Base-by-base conservation (phyloP, 352 stramenopile genomes). In the Saprolegnia parasitica region DNA sequence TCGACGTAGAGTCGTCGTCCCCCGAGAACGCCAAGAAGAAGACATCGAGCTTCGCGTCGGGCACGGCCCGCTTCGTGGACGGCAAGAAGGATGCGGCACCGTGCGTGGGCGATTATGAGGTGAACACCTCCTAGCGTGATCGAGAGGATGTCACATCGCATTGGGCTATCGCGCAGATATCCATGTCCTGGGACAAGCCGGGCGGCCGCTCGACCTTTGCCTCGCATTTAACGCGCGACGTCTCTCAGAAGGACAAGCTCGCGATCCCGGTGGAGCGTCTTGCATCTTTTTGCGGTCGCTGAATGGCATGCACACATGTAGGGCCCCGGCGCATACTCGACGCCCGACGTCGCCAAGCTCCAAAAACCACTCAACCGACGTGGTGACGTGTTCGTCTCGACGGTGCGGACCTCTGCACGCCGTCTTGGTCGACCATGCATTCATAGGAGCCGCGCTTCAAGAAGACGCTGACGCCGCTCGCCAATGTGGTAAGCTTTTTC, bases 101-200 rank as follows among this genome's bases (percentile, higher is more conserved):
- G 1, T 90, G 81, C 0, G 83, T 83, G 20, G 85, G 85, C 1
- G 85, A 89, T 70, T 93, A 93, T 40, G 81, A 92, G 76, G 84
- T 87, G 47, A 8, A 23, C 37, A n/a, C 47, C 39, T 40, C 39
- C 54, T 60, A 42, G 26, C 20, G 13, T 18, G 13, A 60, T 35
- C n/a, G 26, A n/a, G 9, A 46, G 8, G 29, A 45, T 13, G 23
- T 6, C 23, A 4, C 21, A 35, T 35, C 21, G 47, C 40, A 42
- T 47, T 0, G 21, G n/a, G 24, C 49, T 65, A 26, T 49, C 40
- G 10, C 20, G 40, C 70, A 92, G 83, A 81, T 88, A 32, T 75
- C 78, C 67, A 72, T 74, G 26, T 87, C 80, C 4, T 93, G 83
- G 85, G 84, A 88, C 55, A 76, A 81, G 0, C 35, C 85, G 0